Base-by-base conservation (phyloP, 768 basidiomycete species). In the Amylocystis lapponica region DNA sequence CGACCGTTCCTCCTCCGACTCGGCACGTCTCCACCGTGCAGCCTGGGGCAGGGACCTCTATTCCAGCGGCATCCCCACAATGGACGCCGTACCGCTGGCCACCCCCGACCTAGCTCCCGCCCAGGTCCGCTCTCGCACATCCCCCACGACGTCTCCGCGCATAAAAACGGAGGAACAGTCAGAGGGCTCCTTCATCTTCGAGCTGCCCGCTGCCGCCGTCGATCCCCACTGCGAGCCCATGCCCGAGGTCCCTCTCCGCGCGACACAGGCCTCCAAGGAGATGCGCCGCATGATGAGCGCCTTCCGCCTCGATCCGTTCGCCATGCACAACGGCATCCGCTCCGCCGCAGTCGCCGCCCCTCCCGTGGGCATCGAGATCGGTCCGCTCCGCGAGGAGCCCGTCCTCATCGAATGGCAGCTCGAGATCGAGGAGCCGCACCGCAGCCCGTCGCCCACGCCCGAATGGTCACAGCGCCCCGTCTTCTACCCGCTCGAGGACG, bases 271-370 rank as follows among this genome's bases (percentile, higher is more conserved):
- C 1, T 71, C 74, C 48, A 71, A 74, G 35, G 71, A 75, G 33
- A 86, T 86, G 86, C 75, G 80, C 41, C 66, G 67, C 36, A 79
- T 86, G 78, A 89, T 89, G 86, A 76, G 76, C 32, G 77, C 80
- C 17, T 85, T 88, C 59, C 74, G 86, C 7, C 71, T 87, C 52
- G 82, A 87, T 60, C 84, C 83, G 0, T 88, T 88, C 52, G 74
- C 83, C 23, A 58, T 64, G 19, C 61, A 63, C 65, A 78, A 83
- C 50, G 76, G 68, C 45, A 65, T 70, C 29, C 69, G 70, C 36
- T 67, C 69, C 4, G 46, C 52, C 27, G 54, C 48, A 5, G 46
- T 37, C 13, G 40, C 45, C 35, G 38, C 45, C 19, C 46, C 41
- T 31, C 46, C 52, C 16, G 40, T 39, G 36, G 57, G 54, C 27